Evolutionary conservation across 352 stramenopile species (phyloP).

Genomic region (Pythium pyrilobum): DNA sequence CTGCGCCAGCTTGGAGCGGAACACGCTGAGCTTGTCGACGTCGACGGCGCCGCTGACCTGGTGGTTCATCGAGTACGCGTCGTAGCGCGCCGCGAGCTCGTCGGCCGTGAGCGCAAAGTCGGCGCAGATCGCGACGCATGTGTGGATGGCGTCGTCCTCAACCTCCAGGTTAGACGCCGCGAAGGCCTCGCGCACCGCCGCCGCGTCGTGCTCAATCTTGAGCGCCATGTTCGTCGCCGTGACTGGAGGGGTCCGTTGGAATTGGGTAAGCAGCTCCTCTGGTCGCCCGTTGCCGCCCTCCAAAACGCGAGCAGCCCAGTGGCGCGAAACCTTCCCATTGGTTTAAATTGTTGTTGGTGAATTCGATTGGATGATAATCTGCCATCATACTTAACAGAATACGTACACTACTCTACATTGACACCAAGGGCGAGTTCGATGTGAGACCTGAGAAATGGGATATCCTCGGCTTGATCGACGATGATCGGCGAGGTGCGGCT

Average conservation of each 20-base stretch:
- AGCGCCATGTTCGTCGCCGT: slow-evolving; percentile 8
- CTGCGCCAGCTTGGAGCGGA: slow-evolving; percentile 67
- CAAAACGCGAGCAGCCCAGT: not conserved
- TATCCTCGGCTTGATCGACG: slow-evolving; percentile 5
- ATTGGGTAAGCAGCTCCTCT: not conserved
- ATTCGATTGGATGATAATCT: slow-evolving; percentile 21
- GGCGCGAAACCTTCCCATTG: slow-evolving; percentile 9
- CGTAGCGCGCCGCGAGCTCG: slow-evolving; percentile 74
- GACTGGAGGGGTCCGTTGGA: not conserved
- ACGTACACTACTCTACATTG: not conserved
- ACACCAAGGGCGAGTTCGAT: no score
- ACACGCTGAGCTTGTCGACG: slow-evolving; percentile 53
- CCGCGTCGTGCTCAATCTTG: slow-evolving; percentile 51
- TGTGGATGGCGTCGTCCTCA: slow-evolving; percentile 51
- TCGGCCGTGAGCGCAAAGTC: slow-evolving; percentile 78
- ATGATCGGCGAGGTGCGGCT: slow-evolving; percentile 29
- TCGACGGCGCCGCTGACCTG: slow-evolving; percentile 53
- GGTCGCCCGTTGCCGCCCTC: not conserved
- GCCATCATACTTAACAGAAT: not conserved
- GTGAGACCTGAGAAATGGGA: not conserved
- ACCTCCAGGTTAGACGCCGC: slow-evolving; percentile 72
- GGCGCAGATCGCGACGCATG: slow-evolving; percentile 60
- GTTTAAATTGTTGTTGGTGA: slow-evolving; percentile 27
- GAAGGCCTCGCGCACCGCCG: slow-evolving; percentile 64
- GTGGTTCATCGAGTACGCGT: slow-evolving; percentile 85